Evolutionary conservation across 2,329 filamentous ascomycete species (phyloP), one percentile per base, ranked within the genome.

Genomic region (Xylariaceae sp.): DNA sequence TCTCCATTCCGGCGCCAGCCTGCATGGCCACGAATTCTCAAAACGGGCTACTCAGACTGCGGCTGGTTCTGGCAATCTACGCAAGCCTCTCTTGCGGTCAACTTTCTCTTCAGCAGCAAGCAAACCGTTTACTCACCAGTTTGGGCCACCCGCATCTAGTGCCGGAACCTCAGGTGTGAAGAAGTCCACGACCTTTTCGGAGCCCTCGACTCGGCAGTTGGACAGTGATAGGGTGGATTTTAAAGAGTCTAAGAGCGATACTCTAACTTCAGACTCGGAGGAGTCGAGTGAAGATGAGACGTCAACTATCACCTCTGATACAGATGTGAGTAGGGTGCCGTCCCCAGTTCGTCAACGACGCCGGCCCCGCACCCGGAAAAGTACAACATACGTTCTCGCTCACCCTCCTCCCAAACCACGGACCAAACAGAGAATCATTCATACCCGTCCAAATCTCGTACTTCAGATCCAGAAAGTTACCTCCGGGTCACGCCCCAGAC

Each of bases 401-500:
- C 85, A 87, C 59, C 86, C 88, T 0, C 76, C 86, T 54, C 75
- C 86, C 58, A 74, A 78, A 63, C 66, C 81, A 56, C 72, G 79
- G 59, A 74, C 76, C 64, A 79, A 84, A 64, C 87, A 86, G 65
- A 77, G 87, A 21, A 78, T 86, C 57, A 74, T 89, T 34, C 76
- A 86, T 62, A 76, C 87, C 29, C 81, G 86, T 15, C 86, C 87
- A 10, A 82, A 82, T 49, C 72, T 90, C 16, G 72, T 90, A 5
- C 76, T 92, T 5, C 88, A 92, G 68, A 73, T 92, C 15, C 88
- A 91, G 64, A 78, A 81, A 53, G 68, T 89, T n/a, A 75, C 79
- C 2, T 71, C 76, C 39, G 78, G 82, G 56, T 75, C 75, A 15
- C 80, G 87, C 21, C 85, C 86, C 0, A 77, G 77, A 48, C 88